Evolutionary conservation across 1,139 yeast genomes (phyloP).

Genomic region (Blastobotrys malaysiensis): DNA sequence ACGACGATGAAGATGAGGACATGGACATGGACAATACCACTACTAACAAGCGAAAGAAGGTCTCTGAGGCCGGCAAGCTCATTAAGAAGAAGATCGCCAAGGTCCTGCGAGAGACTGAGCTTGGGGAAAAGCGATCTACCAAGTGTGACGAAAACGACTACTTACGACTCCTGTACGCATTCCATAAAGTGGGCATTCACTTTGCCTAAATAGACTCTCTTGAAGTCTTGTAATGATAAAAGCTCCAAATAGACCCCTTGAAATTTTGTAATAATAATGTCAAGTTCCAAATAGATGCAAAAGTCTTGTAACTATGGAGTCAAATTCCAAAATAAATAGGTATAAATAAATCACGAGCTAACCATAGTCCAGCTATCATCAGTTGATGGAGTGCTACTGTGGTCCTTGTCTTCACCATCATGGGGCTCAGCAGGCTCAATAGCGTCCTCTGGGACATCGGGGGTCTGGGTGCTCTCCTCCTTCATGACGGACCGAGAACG

Average conservation of each 20-base stretch:
- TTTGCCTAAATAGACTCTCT: conserved; percentile 53
- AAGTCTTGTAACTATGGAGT: not conserved
- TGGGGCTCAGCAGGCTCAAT: too few species aligned
- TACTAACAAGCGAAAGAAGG: conserved; percentile 26
- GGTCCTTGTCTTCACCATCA: conserved; percentile 3
- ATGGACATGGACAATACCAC: conserved; percentile 49
- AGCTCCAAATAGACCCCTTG: not conserved
- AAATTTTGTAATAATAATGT: not conserved
- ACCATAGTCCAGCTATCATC: conserved; percentile 12
- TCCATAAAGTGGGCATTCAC: conserved; percentile 96
- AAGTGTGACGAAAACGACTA: conserved; percentile 95
- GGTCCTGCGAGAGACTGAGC: conserved; percentile 66
- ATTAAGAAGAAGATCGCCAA: conserved; percentile 56
- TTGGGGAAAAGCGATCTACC: conserved; percentile 82
- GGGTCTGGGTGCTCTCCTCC: not conserved
- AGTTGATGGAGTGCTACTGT: not conserved
- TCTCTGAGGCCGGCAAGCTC: conserved; percentile 20
- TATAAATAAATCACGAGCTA: not conserved
- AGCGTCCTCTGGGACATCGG: not conserved
- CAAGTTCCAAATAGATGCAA: too few species aligned
- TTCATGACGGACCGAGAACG: not conserved
- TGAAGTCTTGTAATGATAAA: too few species aligned
- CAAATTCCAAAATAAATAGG: conserved; percentile 1
- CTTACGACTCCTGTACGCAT: conserved; percentile 77
- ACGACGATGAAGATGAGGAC: conserved; percentile 37